phyloP scores from a whole-genome alignment of 1,284 basidiomycete genomes.

The Coriolopsis trogii region DNA sequence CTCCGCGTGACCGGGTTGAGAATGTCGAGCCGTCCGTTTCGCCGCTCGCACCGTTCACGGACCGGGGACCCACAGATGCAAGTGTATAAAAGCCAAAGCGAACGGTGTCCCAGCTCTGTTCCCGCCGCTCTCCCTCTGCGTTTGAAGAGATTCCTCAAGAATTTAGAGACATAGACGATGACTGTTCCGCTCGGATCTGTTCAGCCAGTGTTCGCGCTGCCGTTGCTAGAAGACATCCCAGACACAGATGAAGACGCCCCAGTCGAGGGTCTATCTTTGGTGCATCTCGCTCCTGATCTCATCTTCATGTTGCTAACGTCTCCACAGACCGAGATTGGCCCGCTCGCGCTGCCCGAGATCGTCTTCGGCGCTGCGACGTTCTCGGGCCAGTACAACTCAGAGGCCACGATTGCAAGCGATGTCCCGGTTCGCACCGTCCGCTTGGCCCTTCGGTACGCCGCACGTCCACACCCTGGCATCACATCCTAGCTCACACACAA shows the following conservation, averaged over 20 bases:
- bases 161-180: slow-evolving; percentile 32
- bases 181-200: slow-evolving; percentile 44
- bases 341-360: slow-evolving; percentile 49
- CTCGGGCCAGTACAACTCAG: slow-evolving; percentile 72
- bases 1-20: slow-evolving; percentile 2
- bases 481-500: too few species aligned
- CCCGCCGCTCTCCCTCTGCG: not conserved
- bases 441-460: slow-evolving; percentile 72
- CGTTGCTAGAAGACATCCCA: slow-evolving; percentile 43
- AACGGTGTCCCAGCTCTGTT: too few species aligned
- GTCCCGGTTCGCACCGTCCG: slow-evolving; percentile 75
- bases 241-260: slow-evolving; percentile 58
- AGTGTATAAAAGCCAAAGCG: too few species aligned
- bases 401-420: slow-evolving; percentile 59
- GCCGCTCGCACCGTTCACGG: not conserved
- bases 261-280: slow-evolving; percentile 41
- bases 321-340: slow-evolving; percentile 33
- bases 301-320: not conserved
- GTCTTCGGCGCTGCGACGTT: slow-evolving; percentile 76
- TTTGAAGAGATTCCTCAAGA: too few species aligned
- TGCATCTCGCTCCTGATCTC: slow-evolving; percentile 17
- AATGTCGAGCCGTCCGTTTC: too few species aligned
- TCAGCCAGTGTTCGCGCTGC: slow-evolving; percentile 44
- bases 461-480: not conserved
- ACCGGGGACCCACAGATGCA: too few species aligned